Percentiles rank a stretch among this genome's conserved stretches.
Conservation (phyloP, 225 moss, liverwort and hornwort genomes). For the Neckera pumila region DNA sequence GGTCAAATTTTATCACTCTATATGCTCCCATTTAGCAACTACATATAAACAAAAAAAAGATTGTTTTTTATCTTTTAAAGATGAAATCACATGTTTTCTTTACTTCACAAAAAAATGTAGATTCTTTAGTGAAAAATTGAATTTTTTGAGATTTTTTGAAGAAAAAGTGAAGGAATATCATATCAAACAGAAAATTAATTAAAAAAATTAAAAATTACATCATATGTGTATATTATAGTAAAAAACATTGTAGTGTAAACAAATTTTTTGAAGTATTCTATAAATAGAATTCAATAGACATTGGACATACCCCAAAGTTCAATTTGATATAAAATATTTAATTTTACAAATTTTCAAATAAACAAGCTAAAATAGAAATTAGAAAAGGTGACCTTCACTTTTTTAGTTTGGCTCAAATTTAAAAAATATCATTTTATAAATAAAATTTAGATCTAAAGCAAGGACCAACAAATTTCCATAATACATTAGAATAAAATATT, state of each 20-base stretch:
- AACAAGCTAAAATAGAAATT: background rate
- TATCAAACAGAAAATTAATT: too few relatives aligned
- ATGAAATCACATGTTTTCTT: too few relatives aligned
- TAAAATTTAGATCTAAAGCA: background rate
- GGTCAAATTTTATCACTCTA: too few relatives aligned
- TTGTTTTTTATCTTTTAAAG: too few relatives aligned
- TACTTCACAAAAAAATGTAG: background rate
- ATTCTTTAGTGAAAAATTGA: background rate
- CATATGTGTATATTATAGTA: too few relatives aligned
- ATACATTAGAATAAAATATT: background rate
- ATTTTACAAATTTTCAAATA: background rate
- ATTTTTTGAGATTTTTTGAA: too few relatives aligned
- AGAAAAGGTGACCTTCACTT: background rate
- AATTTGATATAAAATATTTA: background rate
- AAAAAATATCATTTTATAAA: background rate
- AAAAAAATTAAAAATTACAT: too few relatives aligned
- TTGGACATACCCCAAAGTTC: too few relatives aligned
- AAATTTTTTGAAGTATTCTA: accelerated
- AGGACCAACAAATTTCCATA: background rate
- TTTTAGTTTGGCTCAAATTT: background rate
- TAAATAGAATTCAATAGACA: too few relatives aligned
- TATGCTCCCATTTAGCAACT: background rate
- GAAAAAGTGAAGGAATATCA: too few relatives aligned
- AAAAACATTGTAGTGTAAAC: too few relatives aligned
- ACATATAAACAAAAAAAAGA: background rate